Conservation (phyloP, 83 land plant species). For the Thuja plicata region DNA sequence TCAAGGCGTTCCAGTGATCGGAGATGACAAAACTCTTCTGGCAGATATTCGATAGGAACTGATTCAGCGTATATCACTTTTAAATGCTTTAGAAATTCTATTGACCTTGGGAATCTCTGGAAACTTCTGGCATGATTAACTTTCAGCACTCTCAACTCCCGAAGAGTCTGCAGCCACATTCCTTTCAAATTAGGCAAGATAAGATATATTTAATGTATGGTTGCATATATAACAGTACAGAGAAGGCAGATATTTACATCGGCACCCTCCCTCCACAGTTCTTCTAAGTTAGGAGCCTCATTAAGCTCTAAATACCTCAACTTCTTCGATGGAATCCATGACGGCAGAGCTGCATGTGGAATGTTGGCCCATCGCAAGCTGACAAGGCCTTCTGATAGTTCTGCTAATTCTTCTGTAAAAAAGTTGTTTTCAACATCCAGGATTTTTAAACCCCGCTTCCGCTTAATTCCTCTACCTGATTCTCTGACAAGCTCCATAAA, state of each 20-base stretch:
- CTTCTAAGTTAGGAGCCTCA: neutral
- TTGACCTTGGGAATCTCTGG: no score
- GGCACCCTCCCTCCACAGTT: neutral
- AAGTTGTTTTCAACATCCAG: neutral
- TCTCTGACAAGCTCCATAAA: neutral
- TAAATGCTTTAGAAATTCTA: no score
- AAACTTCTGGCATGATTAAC: rapidly evolving
- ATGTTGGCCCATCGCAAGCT: neutral
- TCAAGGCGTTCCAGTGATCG: no score
- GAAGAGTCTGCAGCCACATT: no score
- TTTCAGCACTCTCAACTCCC: no score
- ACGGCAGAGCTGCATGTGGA: neutral
- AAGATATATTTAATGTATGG: neutral
- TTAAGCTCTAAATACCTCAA: neutral
- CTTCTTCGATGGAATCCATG: neutral
- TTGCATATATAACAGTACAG: neutral
- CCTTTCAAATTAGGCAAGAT: neutral
- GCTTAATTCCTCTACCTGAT: no score
- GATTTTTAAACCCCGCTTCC: neutral
- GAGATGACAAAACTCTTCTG: no score
- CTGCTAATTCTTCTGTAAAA: neutral
- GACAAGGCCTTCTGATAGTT: neutral
- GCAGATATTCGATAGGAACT: no score
- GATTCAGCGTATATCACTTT: no score
- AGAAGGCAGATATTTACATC: neutral